Conservation (phyloP, 371 early-diverging fungal species). For the Polyrhizophydium stewartii region DNA sequence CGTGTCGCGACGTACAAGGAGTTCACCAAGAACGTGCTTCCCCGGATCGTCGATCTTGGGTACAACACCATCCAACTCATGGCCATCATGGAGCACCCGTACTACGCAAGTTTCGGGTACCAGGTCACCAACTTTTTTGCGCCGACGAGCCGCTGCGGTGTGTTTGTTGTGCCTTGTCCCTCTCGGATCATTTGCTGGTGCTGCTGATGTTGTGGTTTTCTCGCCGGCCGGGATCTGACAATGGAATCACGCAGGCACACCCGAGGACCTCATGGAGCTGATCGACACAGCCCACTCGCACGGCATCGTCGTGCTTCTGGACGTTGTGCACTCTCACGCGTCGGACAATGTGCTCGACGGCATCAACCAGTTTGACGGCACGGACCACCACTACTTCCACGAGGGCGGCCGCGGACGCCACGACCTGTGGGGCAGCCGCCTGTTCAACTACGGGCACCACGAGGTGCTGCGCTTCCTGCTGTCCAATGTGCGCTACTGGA, state of each 20-base stretch:
- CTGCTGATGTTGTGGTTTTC: no score
- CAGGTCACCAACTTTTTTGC: constrained; percentile 96
- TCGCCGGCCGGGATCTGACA: no score
- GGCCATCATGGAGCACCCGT: constrained; percentile 99
- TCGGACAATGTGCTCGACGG: constrained; percentile 93
- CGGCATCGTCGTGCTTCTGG: constrained; percentile 86
- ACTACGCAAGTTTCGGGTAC: constrained; percentile 96
- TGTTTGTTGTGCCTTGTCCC: background rate
- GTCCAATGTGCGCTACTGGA: constrained; percentile 89
- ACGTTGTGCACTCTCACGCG: constrained; percentile 96
- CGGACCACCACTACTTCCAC: constrained; percentile 93
- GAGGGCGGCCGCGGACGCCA: constrained; percentile 81
- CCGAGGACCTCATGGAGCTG: constrained; percentile 82
- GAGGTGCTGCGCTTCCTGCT: constrained; percentile 90
- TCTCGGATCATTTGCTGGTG: no score
- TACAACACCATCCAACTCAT: constrained; percentile 95
- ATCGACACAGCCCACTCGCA: constrained; percentile 90
- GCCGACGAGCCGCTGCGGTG: constrained; percentile 84
- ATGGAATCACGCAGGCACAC: constrained; percentile 45
- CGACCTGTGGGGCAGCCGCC: constrained; percentile 86
- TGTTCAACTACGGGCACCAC: constrained; percentile 90
- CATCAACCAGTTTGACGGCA: constrained; percentile 92
- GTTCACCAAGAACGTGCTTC: constrained; percentile 82
- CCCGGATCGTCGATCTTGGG: constrained; percentile 80
- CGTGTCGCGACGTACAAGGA: constrained; percentile 80